Base-by-base conservation (phyloP, 2,329 filamentous ascomycete genomes). In the Sclerotiophoma versabilis region DNA sequence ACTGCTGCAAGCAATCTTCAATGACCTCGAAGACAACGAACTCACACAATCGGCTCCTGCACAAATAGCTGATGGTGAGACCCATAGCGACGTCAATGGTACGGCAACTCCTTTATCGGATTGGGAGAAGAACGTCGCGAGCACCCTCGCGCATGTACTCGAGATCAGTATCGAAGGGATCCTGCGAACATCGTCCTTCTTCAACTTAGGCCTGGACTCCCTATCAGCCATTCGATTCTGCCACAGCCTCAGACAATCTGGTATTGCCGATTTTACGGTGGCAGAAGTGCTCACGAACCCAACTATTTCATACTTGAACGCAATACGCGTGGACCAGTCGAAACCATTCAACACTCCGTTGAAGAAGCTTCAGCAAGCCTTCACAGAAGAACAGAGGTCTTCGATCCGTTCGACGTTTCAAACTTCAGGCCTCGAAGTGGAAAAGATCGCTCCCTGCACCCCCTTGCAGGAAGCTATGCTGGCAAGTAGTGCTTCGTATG, bases 381-480 rank as follows among this genome's bases (percentile, higher is more conserved):
- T 72, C 49, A 54, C 34, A 2, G 12, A 48, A 9, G 45, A 54
- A 2, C 60, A 65, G 29, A 26, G 59, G 4, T 52, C 46, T n/a
- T 47, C 51, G 1, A 65, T 73, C 25, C 48, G 19, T 20, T 59
- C 54, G 1, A 14, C 46, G 14, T 63, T 65, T 32, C 12, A 60
- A 11, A 15, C 49, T 14, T 34, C 49, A 27, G 63, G 60, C 6
- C 69, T 72, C 4, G 37, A 62, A 0, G 77, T 89, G 2, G 74
- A 83, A 25, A 79, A 77, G 1, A 80, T 96, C 8, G 76, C 93
- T 5, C 92, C 92, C 0, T 96, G 93, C 69, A 96, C 92, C 1
- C 90, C 92, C 0, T 77, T 97, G 0, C 93, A 97, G 71, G 90
- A 96, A 76, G 89, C 88, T 0, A 96, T 96, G 92, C 79, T 96